phyloP scores from a whole-genome alignment of 148 eudicot genomes.

The Cornus kousa region DNA sequence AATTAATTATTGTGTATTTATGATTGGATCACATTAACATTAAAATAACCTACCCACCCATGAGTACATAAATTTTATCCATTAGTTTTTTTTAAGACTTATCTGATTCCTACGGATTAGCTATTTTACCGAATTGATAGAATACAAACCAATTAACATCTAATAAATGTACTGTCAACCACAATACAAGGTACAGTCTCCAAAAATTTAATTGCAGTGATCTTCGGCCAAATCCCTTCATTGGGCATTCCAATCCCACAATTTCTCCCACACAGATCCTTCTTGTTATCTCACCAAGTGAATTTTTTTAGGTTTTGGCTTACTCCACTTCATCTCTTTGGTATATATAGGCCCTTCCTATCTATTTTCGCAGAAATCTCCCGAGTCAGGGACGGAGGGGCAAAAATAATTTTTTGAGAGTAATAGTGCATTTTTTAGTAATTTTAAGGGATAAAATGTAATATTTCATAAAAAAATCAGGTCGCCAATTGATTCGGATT shows the following conservation, averaged over 20 bases:
- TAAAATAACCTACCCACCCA: too few relatives aligned
- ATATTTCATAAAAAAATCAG: too few relatives aligned
- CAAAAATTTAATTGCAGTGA: constrained; percentile 22
- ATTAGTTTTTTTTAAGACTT: too few relatives aligned
- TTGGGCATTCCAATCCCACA: constrained; percentile 33
- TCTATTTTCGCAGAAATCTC: constrained; percentile 21
- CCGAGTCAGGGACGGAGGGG: too few relatives aligned
- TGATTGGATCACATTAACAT: too few relatives aligned
- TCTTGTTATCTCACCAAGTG: constrained; percentile 35
- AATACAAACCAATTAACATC: constrained; percentile 22
- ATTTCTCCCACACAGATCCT: constrained; percentile 42
- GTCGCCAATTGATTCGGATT: too few relatives aligned
- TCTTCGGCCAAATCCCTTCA: constrained; percentile 20
- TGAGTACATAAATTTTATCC: too few relatives aligned
- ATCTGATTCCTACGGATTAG: too few relatives aligned
- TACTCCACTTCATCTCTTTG: constrained; percentile 29
- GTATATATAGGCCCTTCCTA: constrained; percentile 39
- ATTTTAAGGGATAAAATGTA: too few relatives aligned
- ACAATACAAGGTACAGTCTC: constrained; percentile 20
- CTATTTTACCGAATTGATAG: background rate
- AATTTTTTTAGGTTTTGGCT: constrained; percentile 34
- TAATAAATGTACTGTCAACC: constrained; percentile 21
- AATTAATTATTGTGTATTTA: too few relatives aligned
- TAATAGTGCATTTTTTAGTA: too few relatives aligned
- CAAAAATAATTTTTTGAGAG: too few relatives aligned